A percentile compares a stretch with the other conserved stretches of the same genome.
phyloP scores from a whole-genome alignment of 495 filamentous ascomycete genomes.

The Lichina pygmaea region DNA sequence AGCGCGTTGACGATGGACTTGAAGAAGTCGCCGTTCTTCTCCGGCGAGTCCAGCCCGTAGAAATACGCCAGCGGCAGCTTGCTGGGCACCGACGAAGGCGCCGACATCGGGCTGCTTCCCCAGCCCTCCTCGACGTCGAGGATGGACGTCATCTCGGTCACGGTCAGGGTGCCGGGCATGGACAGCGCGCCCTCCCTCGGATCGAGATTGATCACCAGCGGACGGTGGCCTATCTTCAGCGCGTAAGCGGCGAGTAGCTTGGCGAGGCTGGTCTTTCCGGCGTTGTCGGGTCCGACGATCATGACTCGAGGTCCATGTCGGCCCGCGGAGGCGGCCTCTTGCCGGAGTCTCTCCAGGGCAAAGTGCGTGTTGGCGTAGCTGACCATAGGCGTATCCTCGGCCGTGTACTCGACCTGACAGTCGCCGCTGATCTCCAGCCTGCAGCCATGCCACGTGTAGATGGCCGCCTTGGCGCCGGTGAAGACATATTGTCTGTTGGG shows the following conservation, averaged over 20 bases:
- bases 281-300: constrained; percentile 53
- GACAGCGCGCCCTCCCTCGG: constrained; percentile 63
- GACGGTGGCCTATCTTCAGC: constrained; percentile 45
- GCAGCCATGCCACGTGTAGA: constrained; percentile 82
- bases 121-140: constrained; percentile 80
- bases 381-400: constrained; percentile 65
- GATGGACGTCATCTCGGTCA: constrained; percentile 55
- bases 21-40: constrained; percentile 46
- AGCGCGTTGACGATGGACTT: constrained; percentile 48
- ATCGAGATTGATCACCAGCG: constrained; percentile 66
- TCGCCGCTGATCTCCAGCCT: constrained; percentile 45
- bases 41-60: constrained; percentile 47
- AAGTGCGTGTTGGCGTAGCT: constrained; percentile 73
- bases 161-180: constrained; percentile 64
- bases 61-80: constrained; percentile 86
- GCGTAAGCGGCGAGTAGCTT: constrained; percentile 67
- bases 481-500: constrained; percentile 59
- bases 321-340: constrained; percentile 19
- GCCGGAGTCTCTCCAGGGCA: constrained; percentile 41
- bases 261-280: constrained; percentile 63
- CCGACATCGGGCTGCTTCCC: constrained; percentile 73
- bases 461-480: constrained; percentile 53
- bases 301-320: constrained; percentile 54
- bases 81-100: constrained; percentile 63
- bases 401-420: constrained; percentile 42